Percentiles rank a stretch among this genome's conserved stretches.
These are phyloP conservation scores for Neofusicoccum cordaticola DNA, from an alignment of 2,329 filamentous ascomycete species.

Conservation along the genomic window DNA sequence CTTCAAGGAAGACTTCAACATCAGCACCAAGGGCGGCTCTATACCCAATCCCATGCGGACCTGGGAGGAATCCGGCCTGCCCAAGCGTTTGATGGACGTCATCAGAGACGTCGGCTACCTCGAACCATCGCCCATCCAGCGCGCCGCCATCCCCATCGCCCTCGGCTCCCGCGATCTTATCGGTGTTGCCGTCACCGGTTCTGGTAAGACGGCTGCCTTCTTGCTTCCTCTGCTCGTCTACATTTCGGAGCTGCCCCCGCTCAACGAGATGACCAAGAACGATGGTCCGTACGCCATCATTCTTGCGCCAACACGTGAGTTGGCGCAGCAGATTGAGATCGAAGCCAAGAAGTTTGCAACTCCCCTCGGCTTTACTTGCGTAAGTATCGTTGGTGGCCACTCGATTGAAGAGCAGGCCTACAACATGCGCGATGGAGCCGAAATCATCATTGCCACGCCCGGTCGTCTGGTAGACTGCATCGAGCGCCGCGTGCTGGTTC, in stretches of 20 bases:
- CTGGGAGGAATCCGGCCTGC: slow-evolving; percentile 83
- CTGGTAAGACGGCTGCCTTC: slow-evolving; percentile 96
- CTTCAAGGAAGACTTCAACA: slow-evolving; percentile 99
- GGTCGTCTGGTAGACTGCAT: slow-evolving; percentile 97
- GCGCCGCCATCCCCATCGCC: slow-evolving; percentile 93
- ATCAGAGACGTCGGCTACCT: slow-evolving; percentile 83
- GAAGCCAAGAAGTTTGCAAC: slow-evolving; percentile 91
- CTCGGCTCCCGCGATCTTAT: slow-evolving; percentile 93
- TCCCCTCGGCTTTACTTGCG: slow-evolving; percentile 88
- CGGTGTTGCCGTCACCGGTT: slow-evolving; percentile 95
- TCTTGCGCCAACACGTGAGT: slow-evolving; percentile 89
- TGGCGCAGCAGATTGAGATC: slow-evolving; percentile 94
- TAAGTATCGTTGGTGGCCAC: slow-evolving; percentile 97
- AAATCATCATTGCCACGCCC: slow-evolving; percentile 98
- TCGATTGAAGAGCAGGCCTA: slow-evolving; percentile 91
- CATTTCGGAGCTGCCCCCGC: slow-evolving; percentile 82
- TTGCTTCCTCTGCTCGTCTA: slow-evolving; percentile 89
- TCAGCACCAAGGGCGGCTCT: slow-evolving; percentile 84
- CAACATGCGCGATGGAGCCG: slow-evolving; percentile 84
- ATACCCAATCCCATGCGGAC: slow-evolving; percentile 96
- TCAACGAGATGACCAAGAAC: slow-evolving; percentile 83
- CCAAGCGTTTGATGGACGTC: slow-evolving; percentile 73
- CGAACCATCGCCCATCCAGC: slow-evolving; percentile 87
- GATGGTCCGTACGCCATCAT: slow-evolving; percentile 98
- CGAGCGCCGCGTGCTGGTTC: slow-evolving; percentile 83